Evolutionary conservation across 2,329 filamentous ascomycete genomes (phyloP), one percentile per base, ranked within the genome.

Genomic region (Macrophomina pseudophaseolina): DNA sequence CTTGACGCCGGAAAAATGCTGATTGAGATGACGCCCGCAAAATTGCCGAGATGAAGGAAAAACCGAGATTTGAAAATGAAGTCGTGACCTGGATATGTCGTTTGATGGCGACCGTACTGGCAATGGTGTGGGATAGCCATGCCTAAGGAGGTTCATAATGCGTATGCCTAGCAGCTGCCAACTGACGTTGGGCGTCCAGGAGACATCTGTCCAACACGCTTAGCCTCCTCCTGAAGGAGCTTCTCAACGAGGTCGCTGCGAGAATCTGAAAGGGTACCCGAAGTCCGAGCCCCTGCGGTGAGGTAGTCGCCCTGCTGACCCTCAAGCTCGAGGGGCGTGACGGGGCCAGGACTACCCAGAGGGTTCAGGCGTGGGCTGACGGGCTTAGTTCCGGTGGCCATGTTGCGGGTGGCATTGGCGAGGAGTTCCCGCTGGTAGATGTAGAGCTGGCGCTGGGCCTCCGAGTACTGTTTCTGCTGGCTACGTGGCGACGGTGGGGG

Each of bases 311-410:
- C 76, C 14, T 76, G 74, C 18, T 76, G 75, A 1, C 75, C 76
- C 71, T 84, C 83, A 38, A 86, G 78, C 69, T 82, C 81, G 54
- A 86, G 72, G n/a, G 83, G 84, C 30, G 84, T 86, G 46, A 85
- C 82, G 6, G 82, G 82, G 46, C 83, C 83, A 2, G 84, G 84
- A 65, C 83, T 85, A 16, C 81, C 82, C 28, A 84, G 72, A 30
- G 84, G 84, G 30, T 77, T 77, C 48, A 86, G 76, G 46, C 81
- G 79, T 38, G 84, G 84, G 72, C 82, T 84, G 30, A 73, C 77
- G 1, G 83, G 83, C 69, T 79, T 82, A 5, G 71, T 46, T 23
- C 60, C 69, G 16, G 66, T 68, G 18, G 69, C 48, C 33, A 72
- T 71, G 30, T 51, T 53, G 28, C 58, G 52, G 44, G 59, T 51